These are phyloP conservation scores for Coemansia sp. DNA, from an alignment of 192 early-diverging fungal species.

Conservation along the genomic window DNA sequence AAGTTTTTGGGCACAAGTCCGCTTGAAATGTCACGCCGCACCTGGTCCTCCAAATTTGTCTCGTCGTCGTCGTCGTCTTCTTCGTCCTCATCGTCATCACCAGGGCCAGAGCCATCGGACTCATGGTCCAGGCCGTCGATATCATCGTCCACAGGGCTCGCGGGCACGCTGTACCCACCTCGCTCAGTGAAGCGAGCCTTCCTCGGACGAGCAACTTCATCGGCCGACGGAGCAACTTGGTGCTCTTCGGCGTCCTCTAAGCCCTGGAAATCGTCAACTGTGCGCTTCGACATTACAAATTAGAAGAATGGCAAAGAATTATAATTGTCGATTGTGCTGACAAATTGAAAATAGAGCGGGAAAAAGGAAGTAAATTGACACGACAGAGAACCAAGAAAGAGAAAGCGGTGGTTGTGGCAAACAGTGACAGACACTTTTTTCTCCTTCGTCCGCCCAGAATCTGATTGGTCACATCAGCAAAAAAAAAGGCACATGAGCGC, in stretches of 20 bases:
- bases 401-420: not conserved
- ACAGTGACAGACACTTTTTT: not conserved
- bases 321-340: not conserved
- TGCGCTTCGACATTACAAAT: slow-evolving; percentile 1
- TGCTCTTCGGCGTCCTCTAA: not conserved
- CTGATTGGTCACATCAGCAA: not conserved
- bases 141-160: slow-evolving; percentile 22
- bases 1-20: slow-evolving; percentile 42
- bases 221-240: not conserved
- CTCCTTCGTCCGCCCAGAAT: not conserved
- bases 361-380: not conserved
- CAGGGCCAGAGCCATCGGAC: slow-evolving; percentile 3
- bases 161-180: slow-evolving; percentile 22
- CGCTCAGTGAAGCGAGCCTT: slow-evolving; percentile 11
- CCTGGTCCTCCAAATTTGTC: slow-evolving; percentile 30
- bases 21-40: slow-evolving; percentile 18
- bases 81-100: not conserved
- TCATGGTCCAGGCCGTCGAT: not conserved
- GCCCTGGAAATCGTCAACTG: not conserved
- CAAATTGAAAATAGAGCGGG: not conserved
- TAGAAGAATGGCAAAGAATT: not conserved
- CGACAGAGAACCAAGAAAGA: not conserved
- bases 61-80: slow-evolving; percentile 20
- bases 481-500: not conserved
- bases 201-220: not conserved